Base-by-base conservation (phyloP, 768 basidiomycete genomes). In the Hygrocybe coccinea region DNA sequence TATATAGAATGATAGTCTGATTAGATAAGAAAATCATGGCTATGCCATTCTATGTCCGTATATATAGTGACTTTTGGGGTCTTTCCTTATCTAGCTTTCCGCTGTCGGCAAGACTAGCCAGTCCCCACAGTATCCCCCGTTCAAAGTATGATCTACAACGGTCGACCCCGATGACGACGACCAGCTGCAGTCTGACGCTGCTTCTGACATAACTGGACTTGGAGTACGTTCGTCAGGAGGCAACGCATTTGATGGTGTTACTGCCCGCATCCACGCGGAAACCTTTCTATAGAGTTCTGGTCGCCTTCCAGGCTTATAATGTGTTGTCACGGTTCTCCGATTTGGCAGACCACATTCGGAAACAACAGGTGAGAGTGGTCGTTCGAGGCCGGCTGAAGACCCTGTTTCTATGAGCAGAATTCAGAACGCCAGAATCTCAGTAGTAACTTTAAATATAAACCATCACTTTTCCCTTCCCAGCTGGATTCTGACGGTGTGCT, bases 401-500 rank as follows among this genome's bases (percentile, higher is more conserved):
- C 59, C 60, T n/a, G 65, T 64, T 41, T 72, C 75, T 76, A 12
- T 47, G 38, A 50, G 58, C 59, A 52, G 52, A 37, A 45, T 55
- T 45, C 8, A 35, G 15, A 49, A 14, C 50, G 19, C 21, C 33
- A 45, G 29, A 25, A 50, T 9, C 6, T 17, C 14, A 39, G 19
- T 24, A 58, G 25, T 38, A 43, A 50, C 14, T 37, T 34, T 22
- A 38, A 45, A 34, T 46, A 59, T 56, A 48, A 56, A 76, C 76
- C 74, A 50, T 69, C 63, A 50, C 66, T 72, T 64, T 76, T 75
- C 3, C 74, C 75, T 33, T 68, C 65, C 76, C 76, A 78, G 60
- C 74, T 72, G 25, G 76, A 76, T 59, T 76, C 76, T 25, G 76
- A 78, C 29, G 62, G 64, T 54, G 62, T 64, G 59, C 67, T 67